Percentiles rank a stretch among this genome's conserved stretches.
Conservation (phyloP, 2,329 filamentous ascomycete genomes). For the Hypomyces rosellus region DNA sequence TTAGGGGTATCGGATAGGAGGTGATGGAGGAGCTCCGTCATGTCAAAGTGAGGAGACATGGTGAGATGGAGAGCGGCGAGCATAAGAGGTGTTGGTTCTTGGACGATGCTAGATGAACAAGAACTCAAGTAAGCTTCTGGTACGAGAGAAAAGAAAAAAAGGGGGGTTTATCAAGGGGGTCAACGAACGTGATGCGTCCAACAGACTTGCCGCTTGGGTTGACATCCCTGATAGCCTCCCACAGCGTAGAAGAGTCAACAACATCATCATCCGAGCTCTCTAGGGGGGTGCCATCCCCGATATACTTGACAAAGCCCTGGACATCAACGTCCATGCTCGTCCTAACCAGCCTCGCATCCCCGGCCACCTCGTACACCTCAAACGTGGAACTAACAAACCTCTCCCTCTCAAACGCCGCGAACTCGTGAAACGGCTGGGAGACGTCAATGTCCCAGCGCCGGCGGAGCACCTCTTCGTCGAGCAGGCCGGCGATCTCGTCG, state of each 20-base stretch:
- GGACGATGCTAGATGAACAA: constrained; percentile 45
- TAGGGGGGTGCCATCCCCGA: constrained; percentile 16
- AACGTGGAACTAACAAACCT: constrained; percentile 44
- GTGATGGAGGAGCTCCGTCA: constrained; percentile 53
- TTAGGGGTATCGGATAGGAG: constrained; percentile 44
- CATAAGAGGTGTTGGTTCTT: constrained; percentile 54
- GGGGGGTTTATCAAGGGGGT: no score
- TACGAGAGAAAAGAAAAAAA: neutral
- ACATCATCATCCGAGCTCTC: constrained; percentile 22
- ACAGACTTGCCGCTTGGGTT: constrained; percentile 36
- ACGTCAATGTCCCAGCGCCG: constrained; percentile 28
- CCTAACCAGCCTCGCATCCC: constrained; percentile 35
- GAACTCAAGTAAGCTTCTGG: constrained; percentile 29
- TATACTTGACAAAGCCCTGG: constrained; percentile 19
- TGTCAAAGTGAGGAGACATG: constrained; percentile 52
- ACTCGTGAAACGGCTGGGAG: constrained; percentile 24
- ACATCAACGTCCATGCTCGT: constrained; percentile 23
- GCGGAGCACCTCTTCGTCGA: constrained; percentile 32
- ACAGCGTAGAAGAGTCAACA: constrained; percentile 35
- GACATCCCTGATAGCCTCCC: constrained; percentile 34
- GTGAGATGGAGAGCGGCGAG: constrained; percentile 55
- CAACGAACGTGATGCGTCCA: constrained; percentile 49
- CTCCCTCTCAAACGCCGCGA: constrained; percentile 31
- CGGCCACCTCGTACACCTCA: constrained; percentile 51
- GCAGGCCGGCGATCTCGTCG: constrained; percentile 29